A percentile compares a stretch with the other conserved stretches of the same genome.
phyloP scores from a whole-genome alignment of 2,329 filamentous ascomycete genomes.

The Claviceps arundinis region DNA sequence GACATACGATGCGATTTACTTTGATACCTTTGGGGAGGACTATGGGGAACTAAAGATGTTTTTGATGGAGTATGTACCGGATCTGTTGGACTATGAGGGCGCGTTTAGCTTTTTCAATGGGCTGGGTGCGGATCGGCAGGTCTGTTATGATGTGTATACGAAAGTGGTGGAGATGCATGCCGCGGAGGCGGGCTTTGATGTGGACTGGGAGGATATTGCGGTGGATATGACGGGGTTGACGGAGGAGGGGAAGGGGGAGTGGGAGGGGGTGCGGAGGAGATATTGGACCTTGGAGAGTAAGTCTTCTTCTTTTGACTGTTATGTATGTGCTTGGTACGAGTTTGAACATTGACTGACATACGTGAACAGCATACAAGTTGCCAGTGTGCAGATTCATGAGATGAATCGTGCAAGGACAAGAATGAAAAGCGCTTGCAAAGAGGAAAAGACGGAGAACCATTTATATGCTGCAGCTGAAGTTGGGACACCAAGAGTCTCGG shows the following conservation, averaged over 20 bases:
- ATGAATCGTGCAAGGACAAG: conserved; percentile 21
- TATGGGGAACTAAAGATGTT: conserved; percentile 76
- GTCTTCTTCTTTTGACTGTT: background rate
- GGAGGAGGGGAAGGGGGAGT: conserved; percentile 57
- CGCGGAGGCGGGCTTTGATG: conserved; percentile 76
- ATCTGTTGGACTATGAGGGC: conserved; percentile 56
- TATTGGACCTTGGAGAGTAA: conserved; percentile 72
- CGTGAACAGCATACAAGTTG: conserved; percentile 48
- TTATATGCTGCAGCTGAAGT: no score
- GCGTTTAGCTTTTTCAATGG: conserved; percentile 84
- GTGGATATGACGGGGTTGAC: conserved; percentile 57
- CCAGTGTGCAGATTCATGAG: conserved; percentile 64
- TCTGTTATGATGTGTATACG: conserved; percentile 94
- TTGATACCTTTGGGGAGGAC: conserved; percentile 94
- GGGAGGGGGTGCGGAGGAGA: conserved; percentile 74
- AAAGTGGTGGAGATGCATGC: conserved; percentile 86
- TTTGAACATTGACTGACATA: background rate
- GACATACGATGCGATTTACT: conserved; percentile 81
- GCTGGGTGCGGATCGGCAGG: conserved; percentile 77
- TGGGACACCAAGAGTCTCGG: no score
- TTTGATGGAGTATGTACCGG: conserved; percentile 77
- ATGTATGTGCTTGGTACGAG: background rate
- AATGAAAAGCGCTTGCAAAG: background rate
- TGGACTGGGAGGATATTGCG: conserved; percentile 68
- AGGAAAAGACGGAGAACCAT: background rate